Evolutionary conservation across 179 eudicot species (phyloP), one percentile per base, ranked within the genome.

Genomic region (Silene vulgaris): DNA sequence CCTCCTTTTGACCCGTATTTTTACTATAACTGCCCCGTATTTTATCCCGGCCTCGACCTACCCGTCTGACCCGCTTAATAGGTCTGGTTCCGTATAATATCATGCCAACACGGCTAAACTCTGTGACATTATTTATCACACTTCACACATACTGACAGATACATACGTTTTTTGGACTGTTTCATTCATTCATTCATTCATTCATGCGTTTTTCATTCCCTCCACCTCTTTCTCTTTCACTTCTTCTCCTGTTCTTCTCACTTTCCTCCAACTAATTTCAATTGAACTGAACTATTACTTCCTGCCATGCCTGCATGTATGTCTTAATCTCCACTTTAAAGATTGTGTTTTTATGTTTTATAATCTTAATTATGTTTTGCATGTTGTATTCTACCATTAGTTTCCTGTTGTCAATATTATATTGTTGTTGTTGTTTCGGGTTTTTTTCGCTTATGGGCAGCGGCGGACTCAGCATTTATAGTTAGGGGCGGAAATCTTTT

Each of bases 281-380:
- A 32, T 40, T 69, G 6, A 66, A 19, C 72, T 68, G 56, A 43
- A 70, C 73, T 45, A 23, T 23, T 23, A 2, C 35, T 45, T 3
- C 32, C 35, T 48, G 3, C 62, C 61, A 56, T 72, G 75, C 32
- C 65, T 72, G 75, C 75, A 54, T 29, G 65, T 72, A 72, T 17
- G 16, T 56, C 16, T 56, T 60, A n/a, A 60, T 69, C 48, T 20
- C 9, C 45, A 64, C 6, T 52, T 37, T 66, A 19, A 32, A 32
- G 37, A 32, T 32, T 32, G 37, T 32, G 0, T 2, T 65, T 5
- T 50, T 73, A 63, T 76, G 8, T 23, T 0, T 67, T n/a, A 4
- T 66, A 20, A 66, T 69, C 45, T 19, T 40, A 7, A 9, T 59
- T 0, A 16, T 8, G 4, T 29, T 57, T 35, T 30, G 72, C 82